Percentiles rank a stretch among this genome's conserved stretches.
These are phyloP conservation scores for Pestalotiopsis sp. DNA, from an alignment of 2,329 filamentous ascomycete species.

Conservation along the genomic window DNA sequence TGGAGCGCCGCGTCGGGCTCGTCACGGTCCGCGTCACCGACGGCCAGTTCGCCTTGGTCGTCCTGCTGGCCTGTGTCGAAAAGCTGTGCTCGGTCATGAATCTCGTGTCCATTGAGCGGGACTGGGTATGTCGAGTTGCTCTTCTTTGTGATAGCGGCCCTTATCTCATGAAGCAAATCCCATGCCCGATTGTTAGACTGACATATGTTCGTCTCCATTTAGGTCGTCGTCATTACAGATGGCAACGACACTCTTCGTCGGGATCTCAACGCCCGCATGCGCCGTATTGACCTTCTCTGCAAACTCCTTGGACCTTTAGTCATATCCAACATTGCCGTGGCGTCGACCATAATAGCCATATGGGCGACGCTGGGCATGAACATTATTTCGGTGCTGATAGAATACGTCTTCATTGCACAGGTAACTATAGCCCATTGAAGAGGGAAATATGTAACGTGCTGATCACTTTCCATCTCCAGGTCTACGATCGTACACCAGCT, in stretches of 20 bases:
- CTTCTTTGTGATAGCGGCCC: too few relatives aligned
- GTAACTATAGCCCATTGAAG: conserved; percentile 23
- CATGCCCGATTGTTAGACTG: conserved; percentile 21
- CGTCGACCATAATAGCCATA: conserved; percentile 48
- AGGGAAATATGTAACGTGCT: not conserved
- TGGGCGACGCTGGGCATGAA: conserved; percentile 50
- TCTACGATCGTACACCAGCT: conserved; percentile 25
- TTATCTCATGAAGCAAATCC: not conserved
- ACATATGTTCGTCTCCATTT: too few relatives aligned
- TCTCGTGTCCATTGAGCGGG: conserved; percentile 68
- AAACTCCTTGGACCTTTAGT: conserved; percentile 57
- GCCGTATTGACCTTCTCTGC: conserved; percentile 60
- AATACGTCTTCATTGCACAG: conserved; percentile 49
- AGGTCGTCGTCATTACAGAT: conserved; percentile 52
- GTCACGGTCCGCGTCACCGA: conserved; percentile 22
- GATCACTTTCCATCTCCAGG: conserved; percentile 1
- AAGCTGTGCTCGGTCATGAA: conserved; percentile 69
- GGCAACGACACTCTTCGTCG: conserved; percentile 32
- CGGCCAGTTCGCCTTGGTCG: conserved; percentile 37
- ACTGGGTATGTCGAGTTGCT: conserved; percentile 55
- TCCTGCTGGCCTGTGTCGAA: conserved; percentile 66
- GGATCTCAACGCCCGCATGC: conserved; percentile 27
- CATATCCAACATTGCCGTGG: conserved; percentile 50
- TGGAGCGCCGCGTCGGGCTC: conserved; percentile 24
- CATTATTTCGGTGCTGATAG: conserved; percentile 39